Evolutionary conservation across 1,284 basidiomycete genomes (phyloP), one percentile per base, ranked within the genome.

Genomic region (Porogramme epimiltina): DNA sequence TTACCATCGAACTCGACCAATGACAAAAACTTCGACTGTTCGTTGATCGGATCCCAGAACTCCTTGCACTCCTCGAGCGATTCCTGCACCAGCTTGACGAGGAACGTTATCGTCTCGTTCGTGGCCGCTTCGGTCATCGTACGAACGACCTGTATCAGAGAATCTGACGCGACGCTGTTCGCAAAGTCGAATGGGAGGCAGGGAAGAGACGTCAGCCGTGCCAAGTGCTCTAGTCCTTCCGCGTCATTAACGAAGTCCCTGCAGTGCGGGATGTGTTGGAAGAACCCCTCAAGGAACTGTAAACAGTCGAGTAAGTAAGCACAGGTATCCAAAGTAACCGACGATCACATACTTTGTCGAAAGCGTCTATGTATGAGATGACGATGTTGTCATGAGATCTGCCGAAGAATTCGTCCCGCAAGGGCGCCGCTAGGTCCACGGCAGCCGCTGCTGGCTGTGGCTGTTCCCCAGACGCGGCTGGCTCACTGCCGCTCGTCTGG

Each of bases 171-270:
- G 49, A 85, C 79, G 49, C 92, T 92, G 55, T 85, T 85, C 4
- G 88, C 87, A 66, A 93, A 97, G 67, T 95, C 90, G 61, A 92
- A 93, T 0, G 97, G 94, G 34, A 97, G 76, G 64, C 91, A 96
- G 4, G 95, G 91, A 25, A 96, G 75, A 28, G 83, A 81, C 45
- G 93, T 91, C 24, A 98, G 77, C 54, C 80, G 79, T 45, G 94
- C 85, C 22, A 99, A 73, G 49, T 81, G 79, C 38, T 85, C 79
- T 16, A 98, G 77, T 13, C 93, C 92, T 52, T 91, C 88, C 2
- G 82, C 79, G 46, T 81, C 80, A 18, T 76, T 72, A 58, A 98
- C 84, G 68, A 99, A 98, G 60, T 98, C 96, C 55, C 87, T 86
- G 75, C 91, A 93, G 67, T 98, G 93, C 28, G 85, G 86, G 31